Evolutionary conservation across 345 rosid species (phyloP).

Genomic region (Jatropha curcas): DNA sequence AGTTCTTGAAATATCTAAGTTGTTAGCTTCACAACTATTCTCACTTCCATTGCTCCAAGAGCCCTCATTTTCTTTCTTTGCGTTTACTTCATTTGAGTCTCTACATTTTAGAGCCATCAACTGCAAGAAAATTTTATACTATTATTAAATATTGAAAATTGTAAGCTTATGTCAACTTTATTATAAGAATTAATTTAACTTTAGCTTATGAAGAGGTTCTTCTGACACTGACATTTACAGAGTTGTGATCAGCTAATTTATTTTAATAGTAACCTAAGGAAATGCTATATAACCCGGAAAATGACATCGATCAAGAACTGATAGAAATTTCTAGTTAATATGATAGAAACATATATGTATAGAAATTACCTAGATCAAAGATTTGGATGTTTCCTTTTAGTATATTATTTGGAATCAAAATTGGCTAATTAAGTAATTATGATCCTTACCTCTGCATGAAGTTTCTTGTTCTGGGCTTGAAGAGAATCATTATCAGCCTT

Average conservation of each 20-base stretch:
- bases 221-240: constrained; percentile 33
- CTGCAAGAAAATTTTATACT: constrained; percentile 38
- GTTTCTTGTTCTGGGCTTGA: constrained; percentile 35
- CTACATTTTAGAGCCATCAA: constrained; percentile 50
- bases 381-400: too few relatives aligned
- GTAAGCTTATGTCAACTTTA: constrained; percentile 24
- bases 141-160: too few relatives aligned
- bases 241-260: not conserved
- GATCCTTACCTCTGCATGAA: constrained; percentile 27
- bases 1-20: constrained; percentile 49
- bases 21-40: constrained; percentile 57
- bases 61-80: constrained; percentile 54
- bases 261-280: not conserved
- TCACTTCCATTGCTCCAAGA: constrained; percentile 81
- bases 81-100: constrained; percentile 48
- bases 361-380: too few relatives aligned
- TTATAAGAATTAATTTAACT: constrained; percentile 20
- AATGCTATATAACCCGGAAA: too few relatives aligned
- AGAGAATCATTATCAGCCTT: constrained; percentile 38
- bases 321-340: too few relatives aligned
- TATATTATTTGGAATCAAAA: too few relatives aligned
- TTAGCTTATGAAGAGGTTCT: constrained; percentile 18
- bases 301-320: too few relatives aligned
- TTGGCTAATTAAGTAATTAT: too few relatives aligned
- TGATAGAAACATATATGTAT: too few relatives aligned